A percentile compares a stretch with the other conserved stretches of the same genome.
phyloP scores from a whole-genome alignment of 2,329 filamentous ascomycete species.

The Amauroascus niger region DNA sequence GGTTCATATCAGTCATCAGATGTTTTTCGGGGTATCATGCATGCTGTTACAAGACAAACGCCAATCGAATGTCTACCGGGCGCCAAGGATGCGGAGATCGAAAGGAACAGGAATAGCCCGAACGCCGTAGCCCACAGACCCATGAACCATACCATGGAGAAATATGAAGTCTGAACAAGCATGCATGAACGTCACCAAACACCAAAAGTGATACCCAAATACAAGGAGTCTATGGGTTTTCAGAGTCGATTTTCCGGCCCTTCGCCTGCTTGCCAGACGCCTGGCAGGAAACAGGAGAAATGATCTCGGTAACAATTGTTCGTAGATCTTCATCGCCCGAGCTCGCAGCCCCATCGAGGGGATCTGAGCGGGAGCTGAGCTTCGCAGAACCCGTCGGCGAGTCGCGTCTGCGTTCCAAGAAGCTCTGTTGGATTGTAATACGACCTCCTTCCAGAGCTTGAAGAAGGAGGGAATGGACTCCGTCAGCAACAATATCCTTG shows the following conservation, averaged over 20 bases:
- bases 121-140: background rate
- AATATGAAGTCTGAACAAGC: background rate
- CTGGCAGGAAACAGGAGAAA: constrained; percentile 11
- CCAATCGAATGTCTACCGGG: background rate
- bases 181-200: constrained; percentile 9
- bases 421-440: constrained; percentile 28
- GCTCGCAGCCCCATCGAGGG: background rate
- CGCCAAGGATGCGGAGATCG: background rate
- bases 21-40: constrained; percentile 8
- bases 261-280: background rate
- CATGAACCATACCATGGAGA: background rate
- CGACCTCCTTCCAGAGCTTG: constrained; percentile 31
- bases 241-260: background rate
- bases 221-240: background rate
- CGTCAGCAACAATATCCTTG: constrained; percentile 30
- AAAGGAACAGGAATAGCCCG: background rate
- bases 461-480: constrained; percentile 28
- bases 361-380: constrained; percentile 16
- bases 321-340: constrained; percentile 8
- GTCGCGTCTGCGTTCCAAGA: constrained; percentile 25
- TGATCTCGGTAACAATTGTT: constrained; percentile 17
- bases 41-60: background rate
- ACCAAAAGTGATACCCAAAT: background rate
- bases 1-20: constrained; percentile 3
- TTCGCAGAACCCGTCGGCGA: constrained; percentile 29